Base-by-base conservation (phyloP, 164 flowering plant species). In the Litsea cubeba region DNA sequence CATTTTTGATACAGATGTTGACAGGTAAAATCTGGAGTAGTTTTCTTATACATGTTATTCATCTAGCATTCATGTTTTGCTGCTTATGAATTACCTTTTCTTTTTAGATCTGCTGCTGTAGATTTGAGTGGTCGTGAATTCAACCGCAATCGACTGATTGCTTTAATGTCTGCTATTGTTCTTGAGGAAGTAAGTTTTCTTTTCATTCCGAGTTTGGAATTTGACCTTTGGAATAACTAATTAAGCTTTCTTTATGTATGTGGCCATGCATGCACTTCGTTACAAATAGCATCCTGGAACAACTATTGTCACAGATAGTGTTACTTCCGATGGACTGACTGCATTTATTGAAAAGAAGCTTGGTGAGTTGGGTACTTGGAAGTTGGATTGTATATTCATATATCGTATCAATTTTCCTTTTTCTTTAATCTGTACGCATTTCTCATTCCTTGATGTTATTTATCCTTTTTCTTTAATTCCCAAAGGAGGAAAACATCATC, bases 1-100 rank as follows among this genome's bases (percentile, higher is more conserved):
- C 75, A 95, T 95, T 60, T 95, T 93, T 85, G 99, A 95, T 76
- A 95, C 99, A 62, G 99, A 95, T 86, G 98, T 95, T 77, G 99
- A 95, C 81, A 88, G 99, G 99, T 95, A 69, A 62, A 73, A 40
- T 40, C 12, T 76, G 15, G 2, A 23, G 71, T 28, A 17, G 7
- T 81, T 72, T 50, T 40, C 25, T 51, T 5, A n/a, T 68, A 23
- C 49, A 24, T 50, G 1, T 68, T 18, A 40, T 50, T 70, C 40
- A 65, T 72, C 12, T 50, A 32, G 50, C 23, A 57, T 65, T 50
- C 23, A 54, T 70, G 20, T 58, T 50, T 3, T 18, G 12, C 49
- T 68, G 67, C 50, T 62, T 64, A 62, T 70, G 54, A 70, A 70
- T 24, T 49, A 30, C 60, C 30, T n/a, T 57, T 66, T 81, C 68